Evolutionary conservation across 2,329 filamentous ascomycete genomes (phyloP).

Genomic region (Xylaria sp.): DNA sequence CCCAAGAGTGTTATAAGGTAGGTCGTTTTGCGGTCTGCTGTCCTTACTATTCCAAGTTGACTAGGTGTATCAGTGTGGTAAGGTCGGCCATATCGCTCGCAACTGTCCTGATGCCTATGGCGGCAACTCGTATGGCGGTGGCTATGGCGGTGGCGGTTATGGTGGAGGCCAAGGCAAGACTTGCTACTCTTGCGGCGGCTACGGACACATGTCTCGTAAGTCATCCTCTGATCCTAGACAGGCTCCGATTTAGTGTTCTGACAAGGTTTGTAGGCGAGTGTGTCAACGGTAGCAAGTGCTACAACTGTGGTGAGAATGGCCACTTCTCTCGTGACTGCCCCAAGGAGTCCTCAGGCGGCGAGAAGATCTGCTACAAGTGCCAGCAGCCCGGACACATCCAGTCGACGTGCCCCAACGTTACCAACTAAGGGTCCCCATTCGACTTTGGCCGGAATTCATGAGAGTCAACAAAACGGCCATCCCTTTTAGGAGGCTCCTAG

Average conservation of each 20-base stretch:
- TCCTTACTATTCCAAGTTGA: not conserved
- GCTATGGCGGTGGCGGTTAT: conserved; percentile 62
- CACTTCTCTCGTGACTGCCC: conserved; percentile 97
- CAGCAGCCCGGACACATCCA: conserved; percentile 88
- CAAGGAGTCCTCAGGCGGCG: conserved; percentile 84
- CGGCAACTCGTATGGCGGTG: conserved; percentile 60
- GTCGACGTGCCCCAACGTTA: conserved; percentile 80
- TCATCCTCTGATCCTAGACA: conserved; percentile 39
- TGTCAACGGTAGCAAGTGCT: conserved; percentile 99
- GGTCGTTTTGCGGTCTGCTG: conserved; percentile 52
- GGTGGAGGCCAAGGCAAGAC: conserved; percentile 71
- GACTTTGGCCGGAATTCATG: conserved; percentile 30
- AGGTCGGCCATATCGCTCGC: conserved; percentile 94
- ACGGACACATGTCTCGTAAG: conserved; percentile 92
- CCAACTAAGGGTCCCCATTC: conserved; percentile 59
- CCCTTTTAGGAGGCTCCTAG: conserved; percentile 15
- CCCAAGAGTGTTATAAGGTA: conserved; percentile 90
- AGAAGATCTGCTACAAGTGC: conserved; percentile 99
- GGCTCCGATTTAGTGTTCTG: conserved; percentile 26
- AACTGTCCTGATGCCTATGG: conserved; percentile 79
- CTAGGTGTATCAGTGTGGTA: conserved; percentile 74
- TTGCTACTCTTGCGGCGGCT: conserved; percentile 98
- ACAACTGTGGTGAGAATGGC: conserved; percentile 96
- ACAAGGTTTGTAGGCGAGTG: conserved; percentile 73
- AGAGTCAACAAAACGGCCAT: conserved; percentile 27